Evolutionary conservation across 331 rosid species (phyloP).

Genomic region (Phaseolus coccineus): DNA sequence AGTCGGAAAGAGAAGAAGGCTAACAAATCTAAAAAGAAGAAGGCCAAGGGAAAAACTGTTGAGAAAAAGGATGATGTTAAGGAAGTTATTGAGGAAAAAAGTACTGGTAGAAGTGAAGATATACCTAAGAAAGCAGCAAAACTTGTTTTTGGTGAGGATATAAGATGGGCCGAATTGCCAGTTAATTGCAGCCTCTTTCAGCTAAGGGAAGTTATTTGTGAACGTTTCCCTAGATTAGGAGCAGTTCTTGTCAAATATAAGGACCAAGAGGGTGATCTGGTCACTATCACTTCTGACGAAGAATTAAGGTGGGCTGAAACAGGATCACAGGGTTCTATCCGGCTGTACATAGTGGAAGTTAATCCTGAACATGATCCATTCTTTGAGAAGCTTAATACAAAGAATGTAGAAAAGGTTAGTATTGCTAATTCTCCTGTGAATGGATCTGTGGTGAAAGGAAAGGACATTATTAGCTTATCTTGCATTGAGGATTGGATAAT

Average conservation of each 20-base stretch:
- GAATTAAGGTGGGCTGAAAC: constrained; percentile 89
- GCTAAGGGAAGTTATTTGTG: constrained; percentile 68
- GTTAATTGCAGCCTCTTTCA: constrained; percentile 72
- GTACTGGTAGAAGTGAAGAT: constrained; percentile 52
- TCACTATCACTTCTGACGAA: constrained; percentile 80
- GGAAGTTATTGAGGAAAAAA: constrained; percentile 69
- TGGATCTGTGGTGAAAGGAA: constrained; percentile 52
- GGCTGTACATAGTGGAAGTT: constrained; percentile 74
- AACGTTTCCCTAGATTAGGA: constrained; percentile 68
- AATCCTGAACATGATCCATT: constrained; percentile 72
- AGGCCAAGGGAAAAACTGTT: constrained; percentile 48
- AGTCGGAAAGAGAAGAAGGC: constrained; percentile 34
- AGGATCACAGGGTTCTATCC: constrained; percentile 65
- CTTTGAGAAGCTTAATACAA: constrained; percentile 52
- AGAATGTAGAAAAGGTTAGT: constrained; percentile 34
- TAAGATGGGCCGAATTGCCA: constrained; percentile 82
- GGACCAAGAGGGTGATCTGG: constrained; percentile 90
- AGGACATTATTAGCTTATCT: constrained; percentile 59
- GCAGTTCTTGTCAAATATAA: constrained; percentile 84
- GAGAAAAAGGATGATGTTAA: constrained; percentile 66
- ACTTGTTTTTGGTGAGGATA: constrained; percentile 87
- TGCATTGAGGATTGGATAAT: constrained; percentile 93
- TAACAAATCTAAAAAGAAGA: constrained; percentile 37
- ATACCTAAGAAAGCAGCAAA: constrained; percentile 67
- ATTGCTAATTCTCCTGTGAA: constrained; percentile 52